Conservation (phyloP, 345 rosid genomes). For the Moricandia moricandioides region DNA sequence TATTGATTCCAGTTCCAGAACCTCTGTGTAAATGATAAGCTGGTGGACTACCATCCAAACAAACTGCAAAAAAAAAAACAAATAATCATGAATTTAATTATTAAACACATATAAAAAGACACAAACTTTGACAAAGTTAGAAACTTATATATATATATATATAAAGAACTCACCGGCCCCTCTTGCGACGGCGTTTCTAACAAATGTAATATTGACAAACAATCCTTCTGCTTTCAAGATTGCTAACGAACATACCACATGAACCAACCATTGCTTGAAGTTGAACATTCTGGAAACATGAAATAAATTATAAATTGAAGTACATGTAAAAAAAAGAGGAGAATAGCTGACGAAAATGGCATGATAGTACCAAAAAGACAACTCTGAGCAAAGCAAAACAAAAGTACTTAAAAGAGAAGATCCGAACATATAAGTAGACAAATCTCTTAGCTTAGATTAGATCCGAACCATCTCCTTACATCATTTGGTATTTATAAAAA, state of each 20-base stretch:
- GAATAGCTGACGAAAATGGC: constrained; percentile 13
- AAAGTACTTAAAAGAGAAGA: constrained; percentile 10
- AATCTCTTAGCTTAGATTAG: constrained; percentile 10
- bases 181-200: constrained; percentile 61
- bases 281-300: constrained; percentile 56
- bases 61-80: constrained; percentile 47
- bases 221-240: constrained; percentile 48
- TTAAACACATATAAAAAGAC: background rate
- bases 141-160: background rate
- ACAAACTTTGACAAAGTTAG: background rate
- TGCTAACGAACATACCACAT: constrained; percentile 41
- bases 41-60: constrained; percentile 96
- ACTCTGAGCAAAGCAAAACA: background rate
- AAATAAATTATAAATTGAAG: background rate
- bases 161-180: constrained; percentile 68
- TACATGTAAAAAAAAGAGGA: background rate
- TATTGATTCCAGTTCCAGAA: constrained; percentile 71
- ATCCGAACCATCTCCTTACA: constrained; percentile 18
- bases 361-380: constrained; percentile 4
- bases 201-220: constrained; percentile 54
- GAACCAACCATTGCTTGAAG: constrained; percentile 46
- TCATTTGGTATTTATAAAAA: constrained; percentile 1
- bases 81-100: background rate
- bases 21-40: constrained; percentile 85
- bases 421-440: constrained; percentile 14